These are phyloP conservation scores for Dothideomycetidae sp. DNA, from an alignment of 2,329 filamentous ascomycete genomes.

Conservation along the genomic window DNA sequence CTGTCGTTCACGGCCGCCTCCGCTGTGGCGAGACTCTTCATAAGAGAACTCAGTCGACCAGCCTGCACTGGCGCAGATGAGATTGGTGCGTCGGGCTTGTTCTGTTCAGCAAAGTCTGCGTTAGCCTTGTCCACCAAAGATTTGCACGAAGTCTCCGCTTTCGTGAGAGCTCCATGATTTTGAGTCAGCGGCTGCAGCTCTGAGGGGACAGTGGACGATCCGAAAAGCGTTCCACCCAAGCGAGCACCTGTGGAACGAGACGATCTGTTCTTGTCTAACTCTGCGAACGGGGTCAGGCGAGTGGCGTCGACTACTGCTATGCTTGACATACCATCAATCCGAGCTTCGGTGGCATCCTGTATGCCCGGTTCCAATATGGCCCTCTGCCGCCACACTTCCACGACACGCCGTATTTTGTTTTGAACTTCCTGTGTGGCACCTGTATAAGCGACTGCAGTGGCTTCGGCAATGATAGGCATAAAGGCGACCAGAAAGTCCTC, in stretches of 20 bases:
- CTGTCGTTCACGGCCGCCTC: slow-evolving; percentile 81
- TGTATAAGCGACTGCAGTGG: slow-evolving; percentile 80
- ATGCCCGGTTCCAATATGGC: slow-evolving; percentile 70
- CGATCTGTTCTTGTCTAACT: slow-evolving; percentile 37
- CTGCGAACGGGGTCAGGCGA: slow-evolving; percentile 16
- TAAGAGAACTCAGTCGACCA: slow-evolving; percentile 72
- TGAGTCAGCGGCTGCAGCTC: slow-evolving; percentile 66
- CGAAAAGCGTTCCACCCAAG: slow-evolving; percentile 55
- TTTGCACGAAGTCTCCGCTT: slow-evolving; percentile 54
- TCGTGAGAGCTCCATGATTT: slow-evolving; percentile 58
- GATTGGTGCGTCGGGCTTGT: slow-evolving; percentile 50
- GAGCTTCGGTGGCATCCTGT: slow-evolving; percentile 64
- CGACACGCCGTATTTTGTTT: slow-evolving; percentile 69
- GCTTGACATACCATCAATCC: slow-evolving; percentile 54
- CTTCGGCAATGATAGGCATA: slow-evolving; percentile 80
- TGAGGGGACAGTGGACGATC: slow-evolving; percentile 48
- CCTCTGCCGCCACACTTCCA: slow-evolving; percentile 87
- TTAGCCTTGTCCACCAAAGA: slow-evolving; percentile 56
- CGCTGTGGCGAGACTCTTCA: slow-evolving; percentile 76
- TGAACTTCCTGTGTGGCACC: slow-evolving; percentile 76
- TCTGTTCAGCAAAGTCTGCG: slow-evolving; percentile 71
- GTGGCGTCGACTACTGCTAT: slow-evolving; percentile 12
- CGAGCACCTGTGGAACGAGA: slow-evolving; percentile 11
- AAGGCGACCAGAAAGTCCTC: slow-evolving; percentile 88
- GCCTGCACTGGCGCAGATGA: slow-evolving; percentile 84